Evolutionary conservation across 2,329 filamentous ascomycete genomes (phyloP).

Genomic region (Ophiostoma australiae): DNA sequence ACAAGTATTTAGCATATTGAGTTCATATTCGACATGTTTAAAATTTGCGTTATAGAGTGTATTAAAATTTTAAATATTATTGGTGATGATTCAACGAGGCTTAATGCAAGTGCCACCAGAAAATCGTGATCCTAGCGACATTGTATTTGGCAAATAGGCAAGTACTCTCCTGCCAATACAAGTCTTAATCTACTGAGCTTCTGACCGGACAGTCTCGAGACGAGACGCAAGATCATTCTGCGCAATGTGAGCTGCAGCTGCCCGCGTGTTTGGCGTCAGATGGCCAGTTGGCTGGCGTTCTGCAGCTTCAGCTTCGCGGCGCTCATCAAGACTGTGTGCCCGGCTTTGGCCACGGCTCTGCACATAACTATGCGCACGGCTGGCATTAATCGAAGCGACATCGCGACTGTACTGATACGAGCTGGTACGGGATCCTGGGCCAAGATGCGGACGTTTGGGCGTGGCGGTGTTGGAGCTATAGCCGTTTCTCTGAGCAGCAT

Average conservation of each 20-base stretch:
- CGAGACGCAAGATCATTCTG: not conserved
- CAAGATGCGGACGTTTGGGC: slow-evolving; percentile 8
- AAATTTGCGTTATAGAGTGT: too few species aligned
- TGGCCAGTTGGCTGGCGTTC: not conserved
- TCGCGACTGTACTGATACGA: slow-evolving; percentile 21
- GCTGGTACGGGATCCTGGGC: slow-evolving; percentile 17
- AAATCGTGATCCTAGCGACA: too few species aligned
- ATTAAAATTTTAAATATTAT: too few species aligned
- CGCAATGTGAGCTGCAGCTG: not conserved
- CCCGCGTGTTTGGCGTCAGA: not conserved
- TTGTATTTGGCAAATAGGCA: too few species aligned
- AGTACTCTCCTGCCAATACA: too few species aligned
- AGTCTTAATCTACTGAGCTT: not conserved
- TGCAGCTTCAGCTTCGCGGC: not conserved
- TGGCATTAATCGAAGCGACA: slow-evolving; percentile 16
- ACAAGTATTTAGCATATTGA: too few species aligned
- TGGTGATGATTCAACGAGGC: too few species aligned
- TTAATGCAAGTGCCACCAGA: too few species aligned
- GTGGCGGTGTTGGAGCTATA: not conserved
- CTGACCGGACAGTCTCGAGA: not conserved
- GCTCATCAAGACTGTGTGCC: slow-evolving; percentile 17
- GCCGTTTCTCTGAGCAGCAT: not conserved
- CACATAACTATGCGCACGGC: slow-evolving; percentile 9
- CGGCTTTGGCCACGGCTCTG: slow-evolving; percentile 17
- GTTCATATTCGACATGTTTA: too few species aligned